Percentiles rank a stretch among this genome's conserved stretches.
Conservation (phyloP, 2,329 filamentous ascomycete genomes). For the Phyllosticta paracitricarpa region DNA sequence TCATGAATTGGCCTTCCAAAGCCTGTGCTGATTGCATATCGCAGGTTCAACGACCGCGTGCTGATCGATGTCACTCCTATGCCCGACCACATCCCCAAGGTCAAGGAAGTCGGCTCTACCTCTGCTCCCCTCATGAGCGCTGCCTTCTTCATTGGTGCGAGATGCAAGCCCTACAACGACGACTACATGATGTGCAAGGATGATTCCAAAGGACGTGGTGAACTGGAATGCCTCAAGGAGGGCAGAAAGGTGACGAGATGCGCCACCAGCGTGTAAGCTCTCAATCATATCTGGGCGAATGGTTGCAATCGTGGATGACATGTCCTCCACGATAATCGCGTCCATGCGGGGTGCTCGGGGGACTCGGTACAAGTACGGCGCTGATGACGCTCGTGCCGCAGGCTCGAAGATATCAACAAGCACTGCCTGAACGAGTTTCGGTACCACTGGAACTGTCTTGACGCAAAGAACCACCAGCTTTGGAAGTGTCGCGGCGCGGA, state of each 20-base stretch:
- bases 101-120: conserved; percentile 85
- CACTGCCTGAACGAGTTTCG: conserved; percentile 87
- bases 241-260: conserved; percentile 93
- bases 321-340: not conserved
- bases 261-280: conserved; percentile 76
- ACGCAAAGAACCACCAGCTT: conserved; percentile 95
- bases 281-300: not conserved
- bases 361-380: not conserved
- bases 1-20: conserved; percentile 16
- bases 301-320: not conserved
- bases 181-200: conserved; percentile 99
- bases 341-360: not conserved
- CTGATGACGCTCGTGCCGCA: conserved; percentile 26
- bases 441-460: conserved; percentile 88
- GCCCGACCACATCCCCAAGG: conserved; percentile 80
- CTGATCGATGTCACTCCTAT: conserved; percentile 95
- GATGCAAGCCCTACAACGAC: conserved; percentile 93
- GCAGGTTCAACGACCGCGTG: conserved; percentile 86
- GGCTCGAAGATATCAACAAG: conserved; percentile 91
- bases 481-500: conserved; percentile 89
- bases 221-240: conserved; percentile 92
- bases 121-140: conserved; percentile 88
- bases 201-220: conserved; percentile 80
- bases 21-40: conserved; percentile 10
- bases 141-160: conserved; percentile 91